Evolutionary conservation across 164 flowering plant species (phyloP), one percentile per base, ranked within the genome.

Genomic region (Sextonia rubra): DNA sequence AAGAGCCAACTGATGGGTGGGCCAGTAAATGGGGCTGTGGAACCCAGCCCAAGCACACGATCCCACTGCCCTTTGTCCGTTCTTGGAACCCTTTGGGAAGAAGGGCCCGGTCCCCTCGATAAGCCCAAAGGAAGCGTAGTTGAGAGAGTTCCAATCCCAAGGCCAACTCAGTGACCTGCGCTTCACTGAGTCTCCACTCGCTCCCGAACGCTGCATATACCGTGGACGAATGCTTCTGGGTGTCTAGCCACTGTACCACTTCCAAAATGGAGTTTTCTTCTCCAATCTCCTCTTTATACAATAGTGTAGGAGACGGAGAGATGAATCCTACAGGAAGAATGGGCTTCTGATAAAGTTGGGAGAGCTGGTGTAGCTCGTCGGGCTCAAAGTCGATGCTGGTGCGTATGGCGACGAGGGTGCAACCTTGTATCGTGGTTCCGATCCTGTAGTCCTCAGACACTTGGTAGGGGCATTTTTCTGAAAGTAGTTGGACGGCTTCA

Each of bases 181-280:
- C 75, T 3, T 27, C 52, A 20, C 69, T 68, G 30, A 81, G 58
- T n/a, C 74, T 82, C 17, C 30, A 72, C 63, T 81, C 87, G 49
- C 79, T 81, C 29, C 87, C 87, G 71, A 85, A 82, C 12, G 81
- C 83, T 3, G 82, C 84, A 70, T 73, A 82, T 9, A 81, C 29
- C 1, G 74, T 77, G 0, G 80, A 75, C 12, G 74, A 76, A 0
- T 70, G 74, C 18, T 64, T 58, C 44, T 85, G 77, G 26, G 67
- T 3, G 22, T 86, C 83, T 2, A 88, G 79, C 91, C 91, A 88
- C 25, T 48, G 14, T 22, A 4, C 4, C 15, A 4, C 65, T 48
- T 5, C 60, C 29, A 26, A 37, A 47, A n/a, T 17, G 1, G 4
- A 8, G 17, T 58, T 44, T 25, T 47, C 27, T 12, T 20, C 71